Evolutionary conservation across 805 yeast species (phyloP).

Genomic region (Candida nanaspora): DNA sequence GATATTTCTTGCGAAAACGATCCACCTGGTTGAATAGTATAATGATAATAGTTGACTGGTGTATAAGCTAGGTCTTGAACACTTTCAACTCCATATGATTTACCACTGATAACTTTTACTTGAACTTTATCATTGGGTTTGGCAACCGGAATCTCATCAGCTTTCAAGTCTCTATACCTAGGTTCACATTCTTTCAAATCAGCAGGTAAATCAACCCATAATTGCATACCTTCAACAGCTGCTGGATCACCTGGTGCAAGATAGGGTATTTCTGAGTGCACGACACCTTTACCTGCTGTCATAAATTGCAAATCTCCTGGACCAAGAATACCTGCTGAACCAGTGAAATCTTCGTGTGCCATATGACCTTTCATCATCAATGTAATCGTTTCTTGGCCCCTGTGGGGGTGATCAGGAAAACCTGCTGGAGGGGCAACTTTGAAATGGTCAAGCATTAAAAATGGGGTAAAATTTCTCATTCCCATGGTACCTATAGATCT

Average conservation of each 20-base stretch:
- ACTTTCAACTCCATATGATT: slow-evolving; percentile 68
- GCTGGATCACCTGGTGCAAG: slow-evolving; percentile 39
- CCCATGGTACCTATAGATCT: slow-evolving; percentile 67
- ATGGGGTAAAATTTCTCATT: slow-evolving; percentile 74
- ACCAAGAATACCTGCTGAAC: slow-evolving; percentile 65
- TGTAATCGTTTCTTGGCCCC: slow-evolving; percentile 79
- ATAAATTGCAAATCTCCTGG: slow-evolving; percentile 88
- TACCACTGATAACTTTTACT: slow-evolving; percentile 74
- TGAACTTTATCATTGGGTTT: slow-evolving; percentile 55
- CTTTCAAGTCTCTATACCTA: slow-evolving; percentile 69
- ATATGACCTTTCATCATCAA: slow-evolving; percentile 56
- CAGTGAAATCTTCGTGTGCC: slow-evolving; percentile 85
- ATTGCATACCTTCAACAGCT: slow-evolving; percentile 59
- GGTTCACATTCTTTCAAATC: slow-evolving; percentile 58
- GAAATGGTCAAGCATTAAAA: slow-evolving; percentile 77
- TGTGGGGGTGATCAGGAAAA: slow-evolving; percentile 79
- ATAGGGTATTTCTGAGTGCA: slow-evolving; percentile 83
- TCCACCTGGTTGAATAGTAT: slow-evolving; percentile 58
- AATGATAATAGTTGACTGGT: slow-evolving; percentile 70
- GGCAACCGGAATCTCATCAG: slow-evolving; percentile 64
- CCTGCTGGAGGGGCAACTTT: slow-evolving; percentile 58
- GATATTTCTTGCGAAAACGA: slow-evolving; percentile 54
- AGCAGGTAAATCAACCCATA: slow-evolving; percentile 82
- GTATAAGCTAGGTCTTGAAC: slow-evolving; percentile 73
- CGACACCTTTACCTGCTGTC: slow-evolving; percentile 89